These are phyloP conservation scores for Secale cereale DNA, from an alignment of 176 grass and related monocot species.

Conservation along the genomic window DNA sequence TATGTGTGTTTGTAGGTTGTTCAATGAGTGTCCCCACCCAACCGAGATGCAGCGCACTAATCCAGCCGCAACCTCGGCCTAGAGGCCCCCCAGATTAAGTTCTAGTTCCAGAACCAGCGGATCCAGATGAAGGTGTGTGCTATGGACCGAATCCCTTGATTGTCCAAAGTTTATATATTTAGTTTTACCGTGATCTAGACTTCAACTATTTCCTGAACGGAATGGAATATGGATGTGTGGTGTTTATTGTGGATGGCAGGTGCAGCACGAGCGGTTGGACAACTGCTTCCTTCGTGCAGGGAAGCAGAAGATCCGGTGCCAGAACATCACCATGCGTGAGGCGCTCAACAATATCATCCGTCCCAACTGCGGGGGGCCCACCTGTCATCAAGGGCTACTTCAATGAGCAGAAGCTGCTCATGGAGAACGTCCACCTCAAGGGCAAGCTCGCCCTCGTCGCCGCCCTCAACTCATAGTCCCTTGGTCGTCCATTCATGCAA, in stretches of 20 bases:
- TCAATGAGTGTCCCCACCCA: slow-evolving; percentile 91
- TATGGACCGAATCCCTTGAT: background rate
- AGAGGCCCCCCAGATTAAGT: slow-evolving; percentile 97
- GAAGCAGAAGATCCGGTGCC: slow-evolving; percentile 96
- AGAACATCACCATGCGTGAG: slow-evolving; percentile 90
- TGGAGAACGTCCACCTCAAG: slow-evolving; percentile 87
- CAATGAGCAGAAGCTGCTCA: slow-evolving; percentile 86
- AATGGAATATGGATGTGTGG: background rate
- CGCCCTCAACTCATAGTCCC: slow-evolving; percentile 66
- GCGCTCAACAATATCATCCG: slow-evolving; percentile 81
- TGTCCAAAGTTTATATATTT: background rate
- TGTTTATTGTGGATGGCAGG: slow-evolving; percentile 28
- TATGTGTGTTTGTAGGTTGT: slow-evolving; percentile 42
- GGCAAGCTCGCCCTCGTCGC: slow-evolving; percentile 56
- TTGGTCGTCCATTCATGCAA: slow-evolving; percentile 78
- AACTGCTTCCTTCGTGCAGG: slow-evolving; percentile 76
- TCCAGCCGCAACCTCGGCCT: slow-evolving; percentile 71
- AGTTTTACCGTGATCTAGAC: background rate
- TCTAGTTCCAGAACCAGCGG: slow-evolving; percentile 96
- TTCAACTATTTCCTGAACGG: background rate
- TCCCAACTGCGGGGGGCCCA: slow-evolving; percentile 71
- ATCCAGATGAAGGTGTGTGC: slow-evolving; percentile 81
- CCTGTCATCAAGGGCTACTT: slow-evolving; percentile 74
- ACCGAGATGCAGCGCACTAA: slow-evolving; percentile 84
- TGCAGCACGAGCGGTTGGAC: slow-evolving; percentile 79